Evolutionary conservation across 192 early-diverging fungal species (phyloP).

Genomic region (Backusella tarrabulga): DNA sequence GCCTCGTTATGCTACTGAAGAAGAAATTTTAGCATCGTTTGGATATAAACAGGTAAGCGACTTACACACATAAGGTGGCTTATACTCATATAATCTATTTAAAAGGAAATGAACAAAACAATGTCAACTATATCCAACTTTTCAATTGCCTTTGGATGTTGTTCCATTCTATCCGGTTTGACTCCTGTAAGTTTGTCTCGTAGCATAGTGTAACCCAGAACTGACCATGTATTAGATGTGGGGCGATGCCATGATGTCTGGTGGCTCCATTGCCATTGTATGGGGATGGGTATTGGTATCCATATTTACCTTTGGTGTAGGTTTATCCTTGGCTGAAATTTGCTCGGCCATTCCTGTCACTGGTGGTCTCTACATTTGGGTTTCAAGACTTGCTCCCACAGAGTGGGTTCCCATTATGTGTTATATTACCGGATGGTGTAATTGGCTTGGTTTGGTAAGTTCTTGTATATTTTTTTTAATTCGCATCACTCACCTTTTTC

Average conservation of each 20-base stretch:
- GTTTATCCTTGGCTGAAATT: constrained; percentile 52
- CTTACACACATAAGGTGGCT: not conserved
- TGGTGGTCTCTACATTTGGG: constrained; percentile 55
- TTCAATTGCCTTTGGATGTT: constrained; percentile 53
- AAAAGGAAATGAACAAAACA: constrained; percentile 50
- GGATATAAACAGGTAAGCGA: constrained; percentile 40
- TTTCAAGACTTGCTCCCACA: constrained; percentile 42
- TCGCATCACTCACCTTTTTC: not conserved
- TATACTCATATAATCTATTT: not conserved
- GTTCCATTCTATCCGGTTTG: constrained; percentile 50
- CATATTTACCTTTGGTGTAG: constrained; percentile 48
- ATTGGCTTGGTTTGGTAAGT: constrained; percentile 49
- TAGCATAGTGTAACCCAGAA: not conserved
- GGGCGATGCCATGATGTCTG: constrained; percentile 47
- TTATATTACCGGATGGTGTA: constrained; percentile 56
- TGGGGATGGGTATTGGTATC: constrained; percentile 54
- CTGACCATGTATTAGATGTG: constrained; percentile 30
- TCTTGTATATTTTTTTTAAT: not conserved
- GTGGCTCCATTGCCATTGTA: constrained; percentile 48
- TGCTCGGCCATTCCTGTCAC: constrained; percentile 50
- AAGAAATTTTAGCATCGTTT: constrained; percentile 35
- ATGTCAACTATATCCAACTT: constrained; percentile 51
- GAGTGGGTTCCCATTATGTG: constrained; percentile 50
- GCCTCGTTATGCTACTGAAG: constrained; percentile 16
- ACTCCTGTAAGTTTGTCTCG: constrained; percentile 39